Evolutionary conservation across 495 filamentous ascomycete species (phyloP).

Genomic region (Talaromyces adpressus): DNA sequence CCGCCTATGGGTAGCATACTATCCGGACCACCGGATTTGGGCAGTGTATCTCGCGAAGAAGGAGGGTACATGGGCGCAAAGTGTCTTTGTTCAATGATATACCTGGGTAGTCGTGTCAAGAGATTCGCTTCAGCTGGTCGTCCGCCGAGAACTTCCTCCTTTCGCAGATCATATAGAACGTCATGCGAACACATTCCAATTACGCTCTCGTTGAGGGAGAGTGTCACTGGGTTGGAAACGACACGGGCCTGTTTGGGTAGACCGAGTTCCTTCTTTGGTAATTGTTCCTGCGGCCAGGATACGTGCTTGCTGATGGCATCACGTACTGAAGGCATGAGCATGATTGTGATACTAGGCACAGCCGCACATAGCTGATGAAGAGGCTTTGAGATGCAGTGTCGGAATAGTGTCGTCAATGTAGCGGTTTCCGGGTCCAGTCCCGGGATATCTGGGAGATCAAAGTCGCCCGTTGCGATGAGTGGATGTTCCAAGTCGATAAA

Average conservation of each 20-base stretch:
- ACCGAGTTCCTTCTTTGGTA: slow-evolving; percentile 62
- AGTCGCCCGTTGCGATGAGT: slow-evolving; percentile 79
- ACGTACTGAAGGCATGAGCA: slow-evolving; percentile 80
- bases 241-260: slow-evolving; percentile 67
- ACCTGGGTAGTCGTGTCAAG: slow-evolving; percentile 59
- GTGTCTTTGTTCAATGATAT: slow-evolving; percentile 80
- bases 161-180: slow-evolving; percentile 67
- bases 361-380: slow-evolving; percentile 56
- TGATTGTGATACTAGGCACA: slow-evolving; percentile 70
- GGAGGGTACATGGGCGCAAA: slow-evolving; percentile 88
- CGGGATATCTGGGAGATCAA: slow-evolving; percentile 75
- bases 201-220: slow-evolving; percentile 78
- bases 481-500: slow-evolving; percentile 91
- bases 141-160: slow-evolving; percentile 63
- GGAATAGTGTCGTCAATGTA: slow-evolving; percentile 78
- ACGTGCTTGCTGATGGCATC: slow-evolving; percentile 78
- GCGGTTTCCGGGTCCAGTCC: slow-evolving; percentile 63
- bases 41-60: slow-evolving; percentile 54
- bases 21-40: slow-evolving; percentile 50
- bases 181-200: slow-evolving; percentile 79
- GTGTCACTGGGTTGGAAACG: slow-evolving; percentile 81
- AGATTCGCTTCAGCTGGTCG: slow-evolving; percentile 49
- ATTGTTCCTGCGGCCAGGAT: slow-evolving; percentile 82
- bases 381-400: slow-evolving; percentile 62
- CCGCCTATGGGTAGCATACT: slow-evolving; percentile 60